Base-by-base conservation (phyloP, 2,329 filamentous ascomycete species). In the Phialophora tarda region DNA sequence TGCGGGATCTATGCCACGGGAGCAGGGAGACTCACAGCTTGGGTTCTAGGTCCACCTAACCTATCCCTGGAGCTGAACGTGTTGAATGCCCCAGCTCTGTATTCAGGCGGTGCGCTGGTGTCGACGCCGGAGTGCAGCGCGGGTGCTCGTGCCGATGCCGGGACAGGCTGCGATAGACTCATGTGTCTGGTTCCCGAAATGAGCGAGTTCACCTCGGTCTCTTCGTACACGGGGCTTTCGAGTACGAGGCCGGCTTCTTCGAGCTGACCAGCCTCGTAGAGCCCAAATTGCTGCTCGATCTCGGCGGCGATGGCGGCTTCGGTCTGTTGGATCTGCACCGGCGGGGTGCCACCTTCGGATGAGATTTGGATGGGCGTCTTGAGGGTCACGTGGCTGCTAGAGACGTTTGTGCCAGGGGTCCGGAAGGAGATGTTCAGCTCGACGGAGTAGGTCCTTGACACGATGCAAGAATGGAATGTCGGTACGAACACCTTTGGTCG, bases 381-480 rank as follows among this genome's bases (percentile, higher is more conserved):
- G 23, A 83, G 73, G 1, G 77, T 77, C 34, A 81, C 69, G 11
- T 75, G 76, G 3, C 75, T 77, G 55, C 78, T 73, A 7, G 81
- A 74, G 34, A 78, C 77, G 60, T 79, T 76, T 55, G 81, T 76
- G 23, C 80, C 80, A 0, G 83, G 81, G 0, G 83, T 82, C 32
- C 63, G 82, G 58, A 86, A 82, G 3, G 83, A 82, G 24, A 91
- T 76, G 14, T 81, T 79, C 64, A 91, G 77, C 61, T 87, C 84
- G 14, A 92, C 82, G 3, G 80, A 76, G 75, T 92, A 91, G 21
- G 82, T 78, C 60, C 89, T 83, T n/a, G 86, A 87, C 53, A 87
- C 79, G 61, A 91, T 82, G 75, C 89, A 92, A 47, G 85, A 83
- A 78, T 91, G 87, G 78, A 91, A 92, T 2, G 88, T 89, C 1